A percentile compares a stretch with the other conserved stretches of the same genome.
phyloP scores from a whole-genome alignment of 73 alveolate species.

The Halteria grandinella region DNA sequence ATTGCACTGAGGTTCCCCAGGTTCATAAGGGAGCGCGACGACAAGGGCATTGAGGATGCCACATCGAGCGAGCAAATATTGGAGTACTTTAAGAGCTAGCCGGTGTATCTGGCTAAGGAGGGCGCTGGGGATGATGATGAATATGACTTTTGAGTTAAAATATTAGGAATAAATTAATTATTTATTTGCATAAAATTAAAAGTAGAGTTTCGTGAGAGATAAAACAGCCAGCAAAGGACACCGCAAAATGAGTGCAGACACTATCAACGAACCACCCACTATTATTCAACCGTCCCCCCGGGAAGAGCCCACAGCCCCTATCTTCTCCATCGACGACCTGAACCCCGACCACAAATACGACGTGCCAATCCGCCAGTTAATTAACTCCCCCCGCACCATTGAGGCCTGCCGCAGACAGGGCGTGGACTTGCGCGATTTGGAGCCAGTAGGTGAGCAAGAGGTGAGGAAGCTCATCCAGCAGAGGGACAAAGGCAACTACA shows the following conservation, averaged over 20 bases:
- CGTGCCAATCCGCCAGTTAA: not conserved
- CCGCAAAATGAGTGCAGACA: no score
- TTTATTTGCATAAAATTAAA: not conserved
- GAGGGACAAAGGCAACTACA: slow-evolving; percentile 25
- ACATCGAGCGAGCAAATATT: slow-evolving; percentile 95
- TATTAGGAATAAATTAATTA: no score
- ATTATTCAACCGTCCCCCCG: no score
- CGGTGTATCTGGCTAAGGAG: slow-evolving; percentile 3
- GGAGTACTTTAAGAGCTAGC: slow-evolving; percentile 92
- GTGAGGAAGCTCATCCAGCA: not conserved
- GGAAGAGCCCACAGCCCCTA: no score
- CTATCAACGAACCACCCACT: no score
- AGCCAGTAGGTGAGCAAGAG: not conserved
- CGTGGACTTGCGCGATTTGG: slow-evolving; percentile 12
- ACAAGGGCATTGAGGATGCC: slow-evolving; percentile 96
- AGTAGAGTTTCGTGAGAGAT: no score
- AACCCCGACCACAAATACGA: slow-evolving; percentile 5
- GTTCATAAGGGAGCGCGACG: slow-evolving; percentile 96
- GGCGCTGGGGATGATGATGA: slow-evolving; percentile 57
- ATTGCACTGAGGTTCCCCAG: slow-evolving; percentile 99
- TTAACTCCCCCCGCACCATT: slow-evolving; percentile 34
- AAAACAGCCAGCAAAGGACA: no score
- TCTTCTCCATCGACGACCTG: slow-evolving; percentile 7
- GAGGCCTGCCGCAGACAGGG: slow-evolving; percentile 44
- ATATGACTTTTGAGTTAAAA: slow-evolving; percentile 61